phyloP scores from a whole-genome alignment of 371 early-diverging fungal species.

The Circinella umbellata region DNA sequence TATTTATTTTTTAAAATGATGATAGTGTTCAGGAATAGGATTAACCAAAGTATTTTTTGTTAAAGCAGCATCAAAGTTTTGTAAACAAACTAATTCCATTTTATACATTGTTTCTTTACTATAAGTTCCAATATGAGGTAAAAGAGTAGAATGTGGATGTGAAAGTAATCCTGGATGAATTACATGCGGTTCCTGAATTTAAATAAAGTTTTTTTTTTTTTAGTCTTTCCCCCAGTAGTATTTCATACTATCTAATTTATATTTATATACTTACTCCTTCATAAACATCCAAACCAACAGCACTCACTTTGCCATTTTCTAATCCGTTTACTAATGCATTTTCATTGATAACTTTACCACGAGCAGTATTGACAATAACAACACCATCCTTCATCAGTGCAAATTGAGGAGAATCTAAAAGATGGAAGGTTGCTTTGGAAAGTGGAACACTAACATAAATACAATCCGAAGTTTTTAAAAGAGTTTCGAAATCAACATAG shows the following conservation, averaged over 20 bases:
- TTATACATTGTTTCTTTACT: conserved; percentile 46
- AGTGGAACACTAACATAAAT: conserved; percentile 64
- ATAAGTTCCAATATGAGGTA: conserved; percentile 55
- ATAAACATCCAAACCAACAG: conserved; percentile 68
- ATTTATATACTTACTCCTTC: conserved; percentile 48
- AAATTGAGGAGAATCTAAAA: conserved; percentile 53
- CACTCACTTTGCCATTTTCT: conserved; percentile 56
- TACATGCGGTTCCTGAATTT: conserved; percentile 37
- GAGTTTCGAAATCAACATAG: conserved; percentile 57
- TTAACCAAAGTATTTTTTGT: conserved; percentile 34
- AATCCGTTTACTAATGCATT: conserved; percentile 56
- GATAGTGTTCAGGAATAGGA: conserved; percentile 48
- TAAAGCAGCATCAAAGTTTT: conserved; percentile 41
- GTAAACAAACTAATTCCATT: conserved; percentile 48
- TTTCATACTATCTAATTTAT: background rate
- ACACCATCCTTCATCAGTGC: conserved; percentile 57
- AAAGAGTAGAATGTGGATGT: conserved; percentile 42
- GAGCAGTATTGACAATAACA: conserved; percentile 64
- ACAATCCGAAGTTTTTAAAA: conserved; percentile 58
- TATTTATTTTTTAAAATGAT: conserved; percentile 27
- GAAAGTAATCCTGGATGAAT: conserved; percentile 45
- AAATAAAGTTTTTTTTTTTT: conserved; percentile 1
- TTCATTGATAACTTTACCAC: conserved; percentile 65
- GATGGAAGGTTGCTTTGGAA: conserved; percentile 50
- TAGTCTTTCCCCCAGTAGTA: too few relatives aligned